Base-by-base conservation (phyloP, 148 eudicot genomes). In the Rhododendron ferrugineum region DNA sequence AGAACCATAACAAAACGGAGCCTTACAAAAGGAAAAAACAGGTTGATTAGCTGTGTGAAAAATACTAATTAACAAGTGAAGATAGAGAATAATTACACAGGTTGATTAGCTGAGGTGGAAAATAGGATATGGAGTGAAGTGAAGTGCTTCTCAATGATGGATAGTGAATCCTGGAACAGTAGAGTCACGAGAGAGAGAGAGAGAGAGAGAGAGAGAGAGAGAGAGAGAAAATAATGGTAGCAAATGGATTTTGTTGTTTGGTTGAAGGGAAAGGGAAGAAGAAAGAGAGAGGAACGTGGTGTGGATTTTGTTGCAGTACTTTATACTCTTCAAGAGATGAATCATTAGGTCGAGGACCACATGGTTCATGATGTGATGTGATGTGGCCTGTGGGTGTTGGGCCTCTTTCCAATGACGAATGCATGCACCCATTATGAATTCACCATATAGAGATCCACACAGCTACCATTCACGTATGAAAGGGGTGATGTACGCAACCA, bases 321-420 rank as follows among this genome's bases (percentile, higher is more conserved):
- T 40, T 40, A 40, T 40, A 40, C 44, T 40, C 44, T 40, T 89
- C 91, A 89, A 89, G 90, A 89, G 85, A 86, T 18, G 88, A 89
- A 91, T 91, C 84, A 91, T 91, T 87, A 89, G 85, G 83, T 64
- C 22, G 86, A 86, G 79, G 91, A 91, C 88, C 86, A 9, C 49
- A 86, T 83, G 70, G 83, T 81, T 86, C 85, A 80, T 86, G 90
- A 80, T 74, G 23, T 6, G 70, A 7, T 56, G 30, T 40, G 44
- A 40, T 40, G 44, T 40, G 44, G 44, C 42, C 44, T 40, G 44
- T 28, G 10, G 70, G 44, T 36, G 46, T 54, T 2, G 26, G 26
- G 34, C 30, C 26, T 36, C 28, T 18, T 34, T 50, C 83, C 28
- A 10, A 52, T 14, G 60, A 52, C 56, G n/a, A 58, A 56, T 56